A percentile compares a stretch with the other conserved stretches of the same genome.
phyloP scores from a whole-genome alignment of 495 filamentous ascomycete species.

The Xylaria longipes region DNA sequence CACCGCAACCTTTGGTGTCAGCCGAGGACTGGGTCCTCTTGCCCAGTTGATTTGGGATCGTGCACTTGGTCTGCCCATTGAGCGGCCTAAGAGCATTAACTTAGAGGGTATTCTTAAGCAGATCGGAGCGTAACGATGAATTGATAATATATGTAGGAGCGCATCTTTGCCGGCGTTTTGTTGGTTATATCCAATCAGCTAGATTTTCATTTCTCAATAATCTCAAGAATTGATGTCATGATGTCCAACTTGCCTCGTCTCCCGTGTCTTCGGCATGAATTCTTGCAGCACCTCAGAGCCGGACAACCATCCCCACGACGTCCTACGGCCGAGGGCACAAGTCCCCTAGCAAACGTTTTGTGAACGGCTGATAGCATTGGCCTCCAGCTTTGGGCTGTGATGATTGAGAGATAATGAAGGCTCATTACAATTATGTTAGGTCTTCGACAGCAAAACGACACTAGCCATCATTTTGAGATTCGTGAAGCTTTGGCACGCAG shows the following conservation, averaged over 20 bases:
- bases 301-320: neutral
- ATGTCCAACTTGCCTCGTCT: neutral
- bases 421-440: neutral
- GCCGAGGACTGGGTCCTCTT: conserved; percentile 86
- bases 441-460: neutral
- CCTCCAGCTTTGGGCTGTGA: neutral
- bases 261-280: neutral
- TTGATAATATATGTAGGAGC: conserved; percentile 21
- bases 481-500: neutral
- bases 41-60: conserved; percentile 97
- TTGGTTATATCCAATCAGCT: conserved; percentile 21
- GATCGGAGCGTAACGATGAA: conserved; percentile 44
- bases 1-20: conserved; percentile 95
- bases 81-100: conserved; percentile 97
- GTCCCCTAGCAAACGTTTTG: neutral
- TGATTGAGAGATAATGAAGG: neutral
- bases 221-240: conserved; percentile 1
- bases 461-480: neutral
- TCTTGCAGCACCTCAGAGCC: neutral
- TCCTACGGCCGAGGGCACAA: neutral
- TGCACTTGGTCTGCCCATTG: conserved; percentile 93
- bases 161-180: conserved; percentile 24
- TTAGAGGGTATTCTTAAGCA: conserved; percentile 77
- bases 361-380: neutral
- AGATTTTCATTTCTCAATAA: conserved; percentile 14